Evolutionary conservation across 148 eudicot genomes (phyloP), one percentile per base, ranked within the genome.

Genomic region (Fagopyrum esculentum): DNA sequence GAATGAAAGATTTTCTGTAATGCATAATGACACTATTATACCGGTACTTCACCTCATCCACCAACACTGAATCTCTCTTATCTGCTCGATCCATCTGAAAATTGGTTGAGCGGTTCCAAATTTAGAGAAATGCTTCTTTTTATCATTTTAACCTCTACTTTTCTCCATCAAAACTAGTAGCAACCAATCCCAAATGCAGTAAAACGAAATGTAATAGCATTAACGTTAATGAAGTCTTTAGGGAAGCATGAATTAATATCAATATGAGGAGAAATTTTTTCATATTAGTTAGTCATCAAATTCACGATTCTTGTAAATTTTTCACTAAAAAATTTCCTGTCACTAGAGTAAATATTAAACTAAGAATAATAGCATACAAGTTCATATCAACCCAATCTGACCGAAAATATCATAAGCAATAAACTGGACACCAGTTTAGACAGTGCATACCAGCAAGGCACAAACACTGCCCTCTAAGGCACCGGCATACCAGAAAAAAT

Each of bases 401-500:
- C 5, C 45, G 12, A 66, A 66, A 35, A 66, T 6, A 35, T 11
- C 6, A 13, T 6, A 66, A 66, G 19, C 17, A 40, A 15, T 8
- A 8, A 29, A 2, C 4, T 19, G 11, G 22, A 17, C 22, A 57
- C 5, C 50, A 17, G 43, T 7, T 69, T 69, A 3, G 7, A 71
- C 50, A 17, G 75, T 61, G 71, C 90, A 82, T 87, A 95, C 98
- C 96, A 92, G 78, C 76, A 92, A 81, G 60, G 98, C 97, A 81
- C 98, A 95, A 64, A 95, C 97, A 57, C 97, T 90, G 78, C 97
- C 98, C 80, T 95, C 98, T 78, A 92, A 61, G 22, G 98, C 97
- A 78, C 98, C 98, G 45, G 98, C 98, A 85, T 89, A 86, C 98
- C 98, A 95, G 79, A 92, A 92, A 72, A 84, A 92, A 78, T 95